Percentiles rank a stretch among this genome's conserved stretches.
Conservation (phyloP, 2,329 filamentous ascomycete species). For the Cercospora nicotianae region DNA sequence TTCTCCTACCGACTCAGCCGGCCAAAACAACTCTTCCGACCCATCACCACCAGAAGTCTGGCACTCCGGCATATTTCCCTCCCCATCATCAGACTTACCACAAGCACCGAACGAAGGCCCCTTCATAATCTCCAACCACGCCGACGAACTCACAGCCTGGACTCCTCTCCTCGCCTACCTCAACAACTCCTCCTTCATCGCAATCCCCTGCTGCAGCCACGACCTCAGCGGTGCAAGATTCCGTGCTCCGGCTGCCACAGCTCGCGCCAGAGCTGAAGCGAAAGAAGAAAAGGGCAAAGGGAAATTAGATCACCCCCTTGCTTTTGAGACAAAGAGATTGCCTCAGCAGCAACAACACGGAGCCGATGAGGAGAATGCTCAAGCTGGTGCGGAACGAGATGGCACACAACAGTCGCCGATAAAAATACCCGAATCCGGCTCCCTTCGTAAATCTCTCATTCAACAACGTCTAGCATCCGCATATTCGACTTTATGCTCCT, state of each 20-base stretch:
- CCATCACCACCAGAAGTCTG: conserved; percentile 3
- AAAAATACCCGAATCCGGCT: conserved; percentile 40
- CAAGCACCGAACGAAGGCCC: no score
- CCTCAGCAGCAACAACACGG: not conserved
- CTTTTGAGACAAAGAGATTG: not conserved
- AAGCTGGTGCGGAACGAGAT: not conserved
- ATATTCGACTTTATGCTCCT: conserved; percentile 80
- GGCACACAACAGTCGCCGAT: not conserved
- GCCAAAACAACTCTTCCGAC: not conserved
- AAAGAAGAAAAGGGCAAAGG: conserved; percentile 11
- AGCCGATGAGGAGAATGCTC: not conserved
- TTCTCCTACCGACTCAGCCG: not conserved
- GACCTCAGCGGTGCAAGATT: conserved; percentile 72
- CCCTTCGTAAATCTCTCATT: conserved; percentile 33
- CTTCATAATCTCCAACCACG: conserved; percentile 96
- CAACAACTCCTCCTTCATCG: conserved; percentile 77
- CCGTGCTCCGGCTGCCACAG: conserved; percentile 54
- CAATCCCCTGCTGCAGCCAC: conserved; percentile 95
- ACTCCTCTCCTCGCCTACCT: conserved; percentile 82
- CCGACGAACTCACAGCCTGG: conserved; percentile 94
- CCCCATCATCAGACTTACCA: no score
- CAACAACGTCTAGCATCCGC: conserved; percentile 59
- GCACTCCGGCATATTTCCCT: conserved; percentile 64
- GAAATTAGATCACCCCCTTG: not conserved
- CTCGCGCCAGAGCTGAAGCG: not conserved